These are phyloP conservation scores for Aspergillus sp. DNA, from an alignment of 2,329 filamentous ascomycete species.

Conservation along the genomic window DNA sequence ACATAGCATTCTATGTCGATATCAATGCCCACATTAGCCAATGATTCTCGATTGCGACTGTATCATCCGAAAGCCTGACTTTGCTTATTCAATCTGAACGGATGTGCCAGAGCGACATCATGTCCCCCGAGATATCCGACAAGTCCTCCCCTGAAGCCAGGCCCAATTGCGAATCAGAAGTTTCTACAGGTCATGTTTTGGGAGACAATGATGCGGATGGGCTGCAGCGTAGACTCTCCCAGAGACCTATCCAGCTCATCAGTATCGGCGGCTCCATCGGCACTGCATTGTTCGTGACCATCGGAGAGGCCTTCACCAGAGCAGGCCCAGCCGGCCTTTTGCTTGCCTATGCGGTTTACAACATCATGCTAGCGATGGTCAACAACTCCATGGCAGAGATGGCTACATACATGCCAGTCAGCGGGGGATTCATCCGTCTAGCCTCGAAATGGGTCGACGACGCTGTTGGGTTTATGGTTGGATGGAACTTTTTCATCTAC, in stretches of 20 bases:
- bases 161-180: not conserved
- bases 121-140: not conserved
- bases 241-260: slow-evolving; percentile 25
- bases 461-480: slow-evolving; percentile 43
- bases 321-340: slow-evolving; percentile 39
- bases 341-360: slow-evolving; percentile 32
- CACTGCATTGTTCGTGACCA: slow-evolving; percentile 38
- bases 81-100: not conserved
- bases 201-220: not conserved
- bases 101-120: not conserved
- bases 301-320: slow-evolving; percentile 35
- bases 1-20: too few relatives aligned
- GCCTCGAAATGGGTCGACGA: slow-evolving; percentile 46
- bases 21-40: too few relatives aligned
- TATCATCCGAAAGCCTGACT: too few relatives aligned
- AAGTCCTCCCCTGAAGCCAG: not conserved
- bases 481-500: slow-evolving; percentile 51
- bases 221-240: slow-evolving; percentile 14
- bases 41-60: too few relatives aligned
- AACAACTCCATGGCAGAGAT: slow-evolving; percentile 46
- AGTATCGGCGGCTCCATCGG: slow-evolving; percentile 43
- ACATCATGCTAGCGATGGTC: slow-evolving; percentile 32
- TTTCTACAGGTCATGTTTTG: not conserved
- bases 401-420: slow-evolving; percentile 42
- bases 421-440: slow-evolving; percentile 40